These are phyloP conservation scores for Kwoniella dejecticola DNA, from an alignment of 768 basidiomycete genomes.

Conservation along the genomic window DNA sequence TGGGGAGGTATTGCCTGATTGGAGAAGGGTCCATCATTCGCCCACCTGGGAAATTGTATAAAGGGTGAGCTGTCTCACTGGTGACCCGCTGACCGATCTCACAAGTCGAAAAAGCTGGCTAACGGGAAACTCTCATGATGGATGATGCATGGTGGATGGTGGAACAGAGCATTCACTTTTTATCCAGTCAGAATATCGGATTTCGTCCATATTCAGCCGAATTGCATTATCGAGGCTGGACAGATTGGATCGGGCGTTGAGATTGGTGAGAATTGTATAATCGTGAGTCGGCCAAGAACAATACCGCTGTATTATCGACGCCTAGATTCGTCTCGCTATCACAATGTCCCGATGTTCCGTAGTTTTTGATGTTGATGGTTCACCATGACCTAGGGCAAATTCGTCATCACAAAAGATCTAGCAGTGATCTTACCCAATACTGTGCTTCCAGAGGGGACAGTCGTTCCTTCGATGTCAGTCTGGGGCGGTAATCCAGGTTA, in stretches of 20 bases:
- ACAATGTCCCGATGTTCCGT: too few relatives aligned
- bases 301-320: too few relatives aligned
- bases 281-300: slow-evolving; percentile 62
- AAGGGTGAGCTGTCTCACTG: slow-evolving; percentile 55
- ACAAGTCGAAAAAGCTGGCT: too few relatives aligned
- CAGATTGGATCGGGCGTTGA: slow-evolving; percentile 91
- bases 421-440: slow-evolving; percentile 86
- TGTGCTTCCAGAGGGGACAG: slow-evolving; percentile 85
- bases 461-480: slow-evolving; percentile 81
- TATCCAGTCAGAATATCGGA: slow-evolving; percentile 98
- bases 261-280: slow-evolving; percentile 92
- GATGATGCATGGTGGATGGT: not conserved
- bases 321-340: too few relatives aligned
- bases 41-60: slow-evolving; percentile 57
- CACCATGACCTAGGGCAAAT: slow-evolving; percentile 95
- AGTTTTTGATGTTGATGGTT: too few relatives aligned
- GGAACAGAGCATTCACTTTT: slow-evolving; percentile 65
- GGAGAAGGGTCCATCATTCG: slow-evolving; percentile 84
- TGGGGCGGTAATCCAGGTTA: slow-evolving; percentile 88
- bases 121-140: not conserved
- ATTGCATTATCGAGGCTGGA: slow-evolving; percentile 87
- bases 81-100: too few relatives aligned
- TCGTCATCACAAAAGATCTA: slow-evolving; percentile 94
- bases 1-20: slow-evolving; percentile 89
- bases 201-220: slow-evolving; percentile 89